Evolutionary conservation across 129 eudicot genomes (phyloP).

Genomic region (Scalesia atractyloides): DNA sequence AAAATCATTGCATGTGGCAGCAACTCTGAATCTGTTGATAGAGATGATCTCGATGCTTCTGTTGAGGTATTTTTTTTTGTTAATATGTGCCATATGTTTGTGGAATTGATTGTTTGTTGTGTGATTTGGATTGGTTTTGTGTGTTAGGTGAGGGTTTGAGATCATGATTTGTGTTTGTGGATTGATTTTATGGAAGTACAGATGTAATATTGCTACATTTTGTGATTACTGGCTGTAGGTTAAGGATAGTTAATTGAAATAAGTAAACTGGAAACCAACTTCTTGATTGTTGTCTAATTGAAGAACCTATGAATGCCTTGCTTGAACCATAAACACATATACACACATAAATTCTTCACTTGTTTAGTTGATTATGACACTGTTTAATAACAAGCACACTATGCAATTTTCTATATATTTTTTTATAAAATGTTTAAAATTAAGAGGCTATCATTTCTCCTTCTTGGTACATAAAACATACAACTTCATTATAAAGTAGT

Average conservation of each 20-base stretch:
- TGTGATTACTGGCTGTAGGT: background rate
- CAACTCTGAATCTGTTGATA: constrained; percentile 54
- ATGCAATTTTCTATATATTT: too few species aligned
- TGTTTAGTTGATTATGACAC: too few species aligned
- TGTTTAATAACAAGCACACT: too few species aligned
- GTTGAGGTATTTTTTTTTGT: constrained; percentile 39
- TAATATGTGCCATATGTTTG: background rate
- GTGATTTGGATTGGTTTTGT: background rate
- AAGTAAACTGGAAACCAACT: too few species aligned
- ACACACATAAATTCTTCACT: too few species aligned
- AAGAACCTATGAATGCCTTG: too few species aligned
- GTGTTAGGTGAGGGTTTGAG: background rate
- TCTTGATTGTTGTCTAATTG: too few species aligned
- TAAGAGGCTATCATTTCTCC: too few species aligned
- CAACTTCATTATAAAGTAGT: too few species aligned
- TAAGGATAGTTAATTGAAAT: background rate
- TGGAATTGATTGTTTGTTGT: background rate
- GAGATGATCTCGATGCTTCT: constrained; percentile 60
- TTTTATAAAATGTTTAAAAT: too few species aligned
- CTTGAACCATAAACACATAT: too few species aligned
- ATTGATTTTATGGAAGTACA: constrained; percentile 13
- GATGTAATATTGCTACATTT: background rate
- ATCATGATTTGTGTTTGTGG: constrained; percentile 14
- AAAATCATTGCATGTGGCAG: constrained; percentile 76
- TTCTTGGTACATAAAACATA: too few species aligned